Evolutionary conservation across 306 rosid genomes (phyloP), one percentile per base, ranked within the genome.

Genomic region (Dalbergia cultrata): DNA sequence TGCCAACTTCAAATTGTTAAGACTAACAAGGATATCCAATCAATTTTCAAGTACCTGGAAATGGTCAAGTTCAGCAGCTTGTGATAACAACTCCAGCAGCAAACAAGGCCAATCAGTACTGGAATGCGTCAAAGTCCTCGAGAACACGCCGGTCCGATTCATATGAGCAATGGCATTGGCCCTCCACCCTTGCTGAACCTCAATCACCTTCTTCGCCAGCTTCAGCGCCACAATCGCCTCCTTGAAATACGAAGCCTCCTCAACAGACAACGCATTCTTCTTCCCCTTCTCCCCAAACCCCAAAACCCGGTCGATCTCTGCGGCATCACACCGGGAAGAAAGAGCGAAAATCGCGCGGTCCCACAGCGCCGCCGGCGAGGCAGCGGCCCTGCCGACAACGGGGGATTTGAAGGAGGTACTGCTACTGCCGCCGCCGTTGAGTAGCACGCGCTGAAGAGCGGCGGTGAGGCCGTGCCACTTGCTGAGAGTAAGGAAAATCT

Each of bases 51-150:
- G 47, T 82, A 95, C 99, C 98, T 92, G 99, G 75, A 96, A 96
- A 92, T 92, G 91, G 83, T 86, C 91, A 21, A 90, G 79, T 86
- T 96, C 98, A 65, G 98, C 98, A 58, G 97, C 97, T 54, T 93
- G 90, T 21, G 99, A 96, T 75, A 96, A 66, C 87, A 93, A 76
- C 78, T 96, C 99, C 83, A 96, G 31, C 86, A 96, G 72, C 86
- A 96, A 86, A 73, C 88, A 90, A 53, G 99, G 98, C 99, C 99
- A 96, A 70, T 96, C 97, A 11, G 99, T 92, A 54, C 84, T 88
- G 0, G 90, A 89, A 88, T 89, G 90, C 0, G 97, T 90, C 71
- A 96, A 82, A 34, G 93, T 88, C 88, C 97, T 74, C 1, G 99
- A 93, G 80, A 89, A 86, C 3, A 84, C 79, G 4, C 93, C 88